Evolutionary conservation across 116 monocot genomes (phyloP), one percentile per base, ranked within the genome.

Genomic region (Cymodocea nodosa): DNA sequence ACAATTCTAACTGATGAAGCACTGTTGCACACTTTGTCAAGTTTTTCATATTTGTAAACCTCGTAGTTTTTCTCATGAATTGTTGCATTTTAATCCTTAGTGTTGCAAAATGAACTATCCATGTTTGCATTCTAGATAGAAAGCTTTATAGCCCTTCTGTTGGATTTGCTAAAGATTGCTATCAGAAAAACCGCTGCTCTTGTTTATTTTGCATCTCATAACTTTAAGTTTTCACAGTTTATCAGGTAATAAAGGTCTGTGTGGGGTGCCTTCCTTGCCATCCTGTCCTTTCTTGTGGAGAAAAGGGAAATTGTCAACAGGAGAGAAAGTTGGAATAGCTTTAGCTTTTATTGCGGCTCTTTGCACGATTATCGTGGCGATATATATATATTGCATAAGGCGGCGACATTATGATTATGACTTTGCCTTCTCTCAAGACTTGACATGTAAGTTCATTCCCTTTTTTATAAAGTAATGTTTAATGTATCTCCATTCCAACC

Each of bases 191-290:
- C 44, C 8, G 44, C 44, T 44, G 7, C 44, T 44, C 7, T 44
- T 40, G 40, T 62, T 63, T 63, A 35, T 51, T 65, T 65, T 66
- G 6, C 11, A 23, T 35, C 53, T 69, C 20, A 69, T 44, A n/a
- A 9, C 7, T 40, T 11, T 48, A 18, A 18, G 48, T 24, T 78
- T 80, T 63, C 61, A 0, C 81, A 95, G 95, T 78, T 80, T 95
- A 12, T 79, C 90, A 81, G 87, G 90, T 71, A 95, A 95, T 68
- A 90, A 80, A 70, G 87, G 85, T 16, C 74, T 95, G 37, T 95
- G 95, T 69, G 95, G 95, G 64, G 95, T 90, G 56, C 95, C 95
- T 54, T 80, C 90, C 56, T 74, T 95, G 71, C 90, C 95, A 34
- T 78, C 75, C 65, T 95, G 95, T 70, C 79, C 95, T 56, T 76